phyloP scores from a whole-genome alignment of 306 rosid genomes.

The Vachellia collinsii region DNA sequence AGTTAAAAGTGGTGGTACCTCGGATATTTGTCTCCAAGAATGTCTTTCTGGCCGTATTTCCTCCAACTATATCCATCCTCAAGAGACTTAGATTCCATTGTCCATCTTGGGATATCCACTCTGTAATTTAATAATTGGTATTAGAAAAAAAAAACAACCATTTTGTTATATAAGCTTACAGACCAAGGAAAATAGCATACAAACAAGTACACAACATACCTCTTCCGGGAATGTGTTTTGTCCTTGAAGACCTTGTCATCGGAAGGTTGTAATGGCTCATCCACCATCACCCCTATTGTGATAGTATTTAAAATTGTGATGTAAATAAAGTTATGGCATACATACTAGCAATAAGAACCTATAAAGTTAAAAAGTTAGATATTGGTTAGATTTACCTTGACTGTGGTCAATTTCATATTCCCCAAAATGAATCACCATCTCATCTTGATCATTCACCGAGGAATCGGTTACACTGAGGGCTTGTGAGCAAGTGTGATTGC shows the following conservation, averaged over 20 bases:
- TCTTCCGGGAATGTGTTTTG: neutral
- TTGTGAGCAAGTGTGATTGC: constrained; percentile 42
- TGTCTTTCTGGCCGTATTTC: neutral
- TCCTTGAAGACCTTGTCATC: neutral
- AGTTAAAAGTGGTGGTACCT: neutral
- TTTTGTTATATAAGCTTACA: neutral
- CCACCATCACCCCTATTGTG: neutral
- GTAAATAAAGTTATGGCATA: neutral
- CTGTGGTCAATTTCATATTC: too few relatives aligned
- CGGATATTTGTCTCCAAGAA: neutral
- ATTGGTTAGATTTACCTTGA: too few relatives aligned
- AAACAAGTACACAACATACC: neutral
- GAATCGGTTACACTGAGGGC: too few relatives aligned
- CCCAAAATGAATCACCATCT: too few relatives aligned
- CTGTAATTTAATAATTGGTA: neutral
- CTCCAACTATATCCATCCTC: neutral
- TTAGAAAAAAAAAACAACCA: neutral
- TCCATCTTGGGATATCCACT: neutral
- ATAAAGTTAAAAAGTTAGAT: too few relatives aligned
- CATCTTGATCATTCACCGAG: too few relatives aligned
- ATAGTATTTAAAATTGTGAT: neutral
- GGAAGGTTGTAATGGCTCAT: neutral
- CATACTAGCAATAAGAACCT: too few relatives aligned
- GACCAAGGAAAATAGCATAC: neutral
- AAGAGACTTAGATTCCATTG: neutral